Evolutionary conservation across 192 early-diverging fungal genomes (phyloP).

Genomic region (Coemansia sp.): DNA sequence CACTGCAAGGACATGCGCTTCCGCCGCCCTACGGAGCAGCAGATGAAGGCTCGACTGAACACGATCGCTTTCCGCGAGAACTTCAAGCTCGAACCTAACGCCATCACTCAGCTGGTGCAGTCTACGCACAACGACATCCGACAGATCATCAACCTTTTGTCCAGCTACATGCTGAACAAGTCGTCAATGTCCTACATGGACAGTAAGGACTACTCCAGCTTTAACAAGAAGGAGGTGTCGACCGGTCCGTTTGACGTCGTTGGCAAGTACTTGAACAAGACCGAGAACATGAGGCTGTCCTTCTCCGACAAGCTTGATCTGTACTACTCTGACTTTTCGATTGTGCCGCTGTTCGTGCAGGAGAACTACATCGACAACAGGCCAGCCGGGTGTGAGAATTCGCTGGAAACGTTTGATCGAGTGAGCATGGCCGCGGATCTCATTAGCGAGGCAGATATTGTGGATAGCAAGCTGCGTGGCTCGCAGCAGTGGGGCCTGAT

Average conservation of each 20-base stretch:
- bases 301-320: constrained; percentile 81
- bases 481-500: constrained; percentile 90
- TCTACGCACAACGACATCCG: constrained; percentile 90
- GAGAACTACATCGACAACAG: constrained; percentile 85
- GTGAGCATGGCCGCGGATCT: constrained; percentile 84
- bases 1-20: constrained; percentile 85
- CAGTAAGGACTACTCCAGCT: constrained; percentile 59
- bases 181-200: constrained; percentile 77
- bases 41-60: constrained; percentile 74
- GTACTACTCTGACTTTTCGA: constrained; percentile 88
- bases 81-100: constrained; percentile 73
- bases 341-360: constrained; percentile 93
- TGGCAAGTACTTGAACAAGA: constrained; percentile 60
- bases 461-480: constrained; percentile 76
- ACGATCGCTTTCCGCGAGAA: constrained; percentile 80
- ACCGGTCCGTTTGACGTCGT: constrained; percentile 78
- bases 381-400: constrained; percentile 55
- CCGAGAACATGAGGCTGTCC: constrained; percentile 49
- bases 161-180: constrained; percentile 78
- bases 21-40: constrained; percentile 67
- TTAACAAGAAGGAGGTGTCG: constrained; percentile 64
- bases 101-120: constrained; percentile 76
- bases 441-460: constrained; percentile 79
- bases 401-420: constrained; percentile 58
- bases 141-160: constrained; percentile 93